Conservation (phyloP, 768 basidiomycete genomes). For the Coprinellus micaceus region DNA sequence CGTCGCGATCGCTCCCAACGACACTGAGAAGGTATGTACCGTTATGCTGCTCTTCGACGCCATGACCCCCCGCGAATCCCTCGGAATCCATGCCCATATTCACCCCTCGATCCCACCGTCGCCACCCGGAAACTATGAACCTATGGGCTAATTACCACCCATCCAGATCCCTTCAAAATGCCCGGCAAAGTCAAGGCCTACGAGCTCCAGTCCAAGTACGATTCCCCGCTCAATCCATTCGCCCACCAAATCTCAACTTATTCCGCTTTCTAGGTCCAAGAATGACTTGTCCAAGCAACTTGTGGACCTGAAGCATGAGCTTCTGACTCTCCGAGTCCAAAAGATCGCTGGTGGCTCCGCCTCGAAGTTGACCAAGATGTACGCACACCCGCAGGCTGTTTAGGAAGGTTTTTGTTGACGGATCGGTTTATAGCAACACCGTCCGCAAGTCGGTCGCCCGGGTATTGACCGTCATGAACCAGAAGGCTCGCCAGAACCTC, state of each 20-base stretch:
- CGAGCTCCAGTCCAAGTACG: conserved; percentile 94
- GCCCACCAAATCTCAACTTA: conserved; percentile 14
- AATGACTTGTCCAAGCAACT: conserved; percentile 96
- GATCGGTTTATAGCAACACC: conserved; percentile 56
- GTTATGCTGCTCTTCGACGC: conserved; percentile 15
- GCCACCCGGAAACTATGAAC: conserved; percentile 4
- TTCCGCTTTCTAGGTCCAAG: conserved; percentile 66
- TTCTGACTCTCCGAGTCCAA: conserved; percentile 90
- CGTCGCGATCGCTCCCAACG: conserved; percentile 34
- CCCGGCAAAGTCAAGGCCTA: conserved; percentile 93
- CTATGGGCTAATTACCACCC: conserved; percentile 10
- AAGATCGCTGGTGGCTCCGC: conserved; percentile 96
- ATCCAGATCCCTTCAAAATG: conserved; percentile 52
- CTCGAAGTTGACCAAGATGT: conserved; percentile 98
- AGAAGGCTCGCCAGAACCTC: conserved; percentile 94
- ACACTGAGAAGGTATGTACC: conserved; percentile 43
- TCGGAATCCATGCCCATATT: background rate
- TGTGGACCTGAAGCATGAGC: conserved; percentile 91
- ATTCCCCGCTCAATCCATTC: conserved; percentile 5
- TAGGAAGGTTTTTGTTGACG: background rate
- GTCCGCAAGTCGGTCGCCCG: conserved; percentile 99
- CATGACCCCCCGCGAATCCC: background rate
- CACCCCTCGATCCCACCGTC: background rate
- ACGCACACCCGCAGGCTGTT: conserved; percentile 28
- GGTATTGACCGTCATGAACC: conserved; percentile 97